Evolutionary conservation across 495 filamentous ascomycete species (phyloP).

Genomic region (Staphylotrichum longicolle): DNA sequence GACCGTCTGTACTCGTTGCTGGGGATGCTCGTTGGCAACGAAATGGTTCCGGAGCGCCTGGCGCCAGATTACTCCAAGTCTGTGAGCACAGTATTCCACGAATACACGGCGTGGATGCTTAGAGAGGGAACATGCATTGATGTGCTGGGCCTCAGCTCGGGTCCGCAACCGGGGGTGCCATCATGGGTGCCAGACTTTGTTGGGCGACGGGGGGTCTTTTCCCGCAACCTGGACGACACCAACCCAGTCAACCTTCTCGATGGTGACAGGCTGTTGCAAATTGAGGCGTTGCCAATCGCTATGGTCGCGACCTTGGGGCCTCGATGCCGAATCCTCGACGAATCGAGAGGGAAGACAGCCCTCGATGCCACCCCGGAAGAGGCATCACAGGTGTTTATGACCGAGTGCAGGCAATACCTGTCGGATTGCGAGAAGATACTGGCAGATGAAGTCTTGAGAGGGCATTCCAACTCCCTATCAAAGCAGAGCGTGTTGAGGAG

Average conservation of each 20-base stretch:
- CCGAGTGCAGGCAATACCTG: neutral
- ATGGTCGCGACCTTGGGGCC: neutral
- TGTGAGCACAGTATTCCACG: neutral
- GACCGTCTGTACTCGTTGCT: neutral
- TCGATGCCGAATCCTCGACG: neutral
- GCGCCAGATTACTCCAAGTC: slow-evolving; percentile 5
- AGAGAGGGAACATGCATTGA: neutral
- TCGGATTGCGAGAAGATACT: neutral
- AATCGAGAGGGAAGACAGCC: neutral
- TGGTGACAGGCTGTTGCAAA: neutral
- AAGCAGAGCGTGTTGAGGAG: neutral
- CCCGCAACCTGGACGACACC: neutral
- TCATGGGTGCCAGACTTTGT: slow-evolving; percentile 1
- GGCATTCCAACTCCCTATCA: neutral
- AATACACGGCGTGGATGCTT: slow-evolving; percentile 4
- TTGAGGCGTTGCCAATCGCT: neutral
- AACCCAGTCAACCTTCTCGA: neutral
- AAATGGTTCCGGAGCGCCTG: neutral
- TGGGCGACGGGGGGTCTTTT: neutral
- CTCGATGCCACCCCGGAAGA: neutral
- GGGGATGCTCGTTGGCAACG: slow-evolving; percentile 3
- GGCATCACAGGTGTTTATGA: neutral
- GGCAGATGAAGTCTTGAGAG: too few relatives aligned
- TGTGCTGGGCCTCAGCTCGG: neutral
- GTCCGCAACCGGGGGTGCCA: neutral